Evolutionary conservation across 139 green algal species (phyloP).

Genomic region (Dunaliella primolecta): DNA sequence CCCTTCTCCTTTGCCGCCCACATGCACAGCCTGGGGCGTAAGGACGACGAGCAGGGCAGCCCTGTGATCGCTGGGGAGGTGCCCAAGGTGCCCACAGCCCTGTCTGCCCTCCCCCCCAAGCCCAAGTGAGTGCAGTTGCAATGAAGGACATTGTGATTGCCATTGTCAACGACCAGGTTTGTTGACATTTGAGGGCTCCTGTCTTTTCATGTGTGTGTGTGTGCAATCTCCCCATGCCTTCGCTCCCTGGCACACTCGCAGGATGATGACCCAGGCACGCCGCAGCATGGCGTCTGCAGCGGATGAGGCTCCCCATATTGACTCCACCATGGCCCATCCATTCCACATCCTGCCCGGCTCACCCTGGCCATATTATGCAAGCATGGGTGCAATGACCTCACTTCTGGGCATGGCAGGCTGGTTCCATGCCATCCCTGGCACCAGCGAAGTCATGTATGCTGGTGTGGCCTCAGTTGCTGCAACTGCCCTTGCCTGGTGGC

Average conservation of each 20-base stretch:
- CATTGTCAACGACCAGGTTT: too few species aligned
- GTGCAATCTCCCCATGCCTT: too few species aligned
- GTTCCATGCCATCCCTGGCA: constrained; percentile 39
- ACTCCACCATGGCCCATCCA: constrained; percentile 21
- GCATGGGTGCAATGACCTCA: constrained; percentile 12
- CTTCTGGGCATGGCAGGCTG: constrained; percentile 27
- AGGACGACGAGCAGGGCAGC: constrained; percentile 34
- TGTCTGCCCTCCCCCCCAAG: constrained; percentile 32
- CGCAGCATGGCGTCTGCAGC: constrained; percentile 29
- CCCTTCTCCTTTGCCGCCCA: constrained; percentile 33
- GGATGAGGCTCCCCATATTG: neutral
- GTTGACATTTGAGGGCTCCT: too few species aligned
- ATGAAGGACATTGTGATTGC: too few species aligned
- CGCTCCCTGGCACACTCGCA: too few species aligned
- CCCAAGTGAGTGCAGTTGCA: constrained; percentile 14
- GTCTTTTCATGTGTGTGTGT: too few species aligned
- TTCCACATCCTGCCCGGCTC: constrained; percentile 42
- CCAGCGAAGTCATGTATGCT: constrained; percentile 25
- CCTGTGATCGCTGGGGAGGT: neutral
- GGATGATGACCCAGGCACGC: neutral
- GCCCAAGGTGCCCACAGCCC: constrained; percentile 26
- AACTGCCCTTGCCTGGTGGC: constrained; percentile 42
- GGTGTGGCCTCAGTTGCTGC: constrained; percentile 17
- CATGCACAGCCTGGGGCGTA: constrained; percentile 32
- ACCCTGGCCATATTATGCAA: constrained; percentile 36